phyloP scores from a whole-genome alignment of 2,329 filamentous ascomycete species.

The Sporothrix inflata region DNA sequence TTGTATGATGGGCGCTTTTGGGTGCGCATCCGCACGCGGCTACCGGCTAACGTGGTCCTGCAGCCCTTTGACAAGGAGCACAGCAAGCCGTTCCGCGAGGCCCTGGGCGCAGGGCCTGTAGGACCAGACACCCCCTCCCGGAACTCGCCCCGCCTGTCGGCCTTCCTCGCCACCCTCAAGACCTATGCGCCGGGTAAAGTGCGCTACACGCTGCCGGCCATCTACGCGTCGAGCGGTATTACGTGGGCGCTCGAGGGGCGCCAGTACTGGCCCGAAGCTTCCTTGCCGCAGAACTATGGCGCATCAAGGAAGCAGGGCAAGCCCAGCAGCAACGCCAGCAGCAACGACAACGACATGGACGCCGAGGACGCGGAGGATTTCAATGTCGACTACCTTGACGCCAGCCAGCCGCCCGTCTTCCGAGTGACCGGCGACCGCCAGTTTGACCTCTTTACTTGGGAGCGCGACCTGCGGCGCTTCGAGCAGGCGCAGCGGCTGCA shows the following conservation, averaged over 20 bases:
- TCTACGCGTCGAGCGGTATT: constrained; percentile 52
- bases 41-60: constrained; percentile 48
- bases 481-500: background rate
- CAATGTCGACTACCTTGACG: background rate
- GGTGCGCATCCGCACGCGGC: constrained; percentile 53
- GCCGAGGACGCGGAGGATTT: background rate
- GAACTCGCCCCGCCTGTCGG: background rate
- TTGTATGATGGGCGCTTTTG: constrained; percentile 67
- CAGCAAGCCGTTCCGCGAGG: constrained; percentile 53
- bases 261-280: background rate
- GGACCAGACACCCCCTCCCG: background rate
- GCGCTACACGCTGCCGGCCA: constrained; percentile 58
- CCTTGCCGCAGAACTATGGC: background rate
- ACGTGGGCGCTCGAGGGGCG: constrained; percentile 33
- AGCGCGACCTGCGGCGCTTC: constrained; percentile 19
- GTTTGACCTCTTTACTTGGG: constrained; percentile 28
- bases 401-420: background rate
- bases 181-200: constrained; percentile 58
- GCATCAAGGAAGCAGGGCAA: no score
- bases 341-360: background rate
- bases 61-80: constrained; percentile 51
- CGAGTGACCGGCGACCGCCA: background rate
- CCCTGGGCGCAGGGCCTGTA: constrained; percentile 38
- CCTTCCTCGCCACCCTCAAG: constrained; percentile 50
- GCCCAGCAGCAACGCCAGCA: no score